Evolutionary conservation across 768 basidiomycete genomes (phyloP).

Genomic region (Crucibulum laeve): DNA sequence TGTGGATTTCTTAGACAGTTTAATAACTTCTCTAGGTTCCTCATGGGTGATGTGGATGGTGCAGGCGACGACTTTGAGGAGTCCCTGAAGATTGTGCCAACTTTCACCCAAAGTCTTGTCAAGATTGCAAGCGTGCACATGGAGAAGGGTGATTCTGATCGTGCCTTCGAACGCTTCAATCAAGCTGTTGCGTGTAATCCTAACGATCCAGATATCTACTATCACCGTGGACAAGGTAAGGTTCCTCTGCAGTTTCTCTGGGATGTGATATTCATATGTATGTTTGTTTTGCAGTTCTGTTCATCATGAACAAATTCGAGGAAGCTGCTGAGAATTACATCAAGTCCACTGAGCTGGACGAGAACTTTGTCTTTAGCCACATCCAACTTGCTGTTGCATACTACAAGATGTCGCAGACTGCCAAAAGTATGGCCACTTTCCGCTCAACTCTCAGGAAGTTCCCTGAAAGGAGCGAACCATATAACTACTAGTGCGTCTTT

Average conservation of each 20-base stretch:
- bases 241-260: slow-evolving; percentile 2
- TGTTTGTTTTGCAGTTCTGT: slow-evolving; percentile 56
- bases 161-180: slow-evolving; percentile 90
- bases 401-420: slow-evolving; percentile 82
- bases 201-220: slow-evolving; percentile 93
- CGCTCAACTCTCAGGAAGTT: slow-evolving; percentile 78
- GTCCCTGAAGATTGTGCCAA: slow-evolving; percentile 62
- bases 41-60: slow-evolving; percentile 76
- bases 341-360: slow-evolving; percentile 84
- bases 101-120: slow-evolving; percentile 84
- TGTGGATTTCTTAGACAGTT: background rate
- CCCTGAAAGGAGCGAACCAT: slow-evolving; percentile 83
- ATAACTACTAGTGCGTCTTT: slow-evolving; percentile 87
- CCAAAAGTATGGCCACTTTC: slow-evolving; percentile 88
- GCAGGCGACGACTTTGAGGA: slow-evolving; percentile 83
- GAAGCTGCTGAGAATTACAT: slow-evolving; percentile 89
- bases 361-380: slow-evolving; percentile 90
- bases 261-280: background rate
- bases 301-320: slow-evolving; percentile 88
- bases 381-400: slow-evolving; percentile 97
- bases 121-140: slow-evolving; percentile 97
- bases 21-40: slow-evolving; percentile 53
- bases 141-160: slow-evolving; percentile 82
- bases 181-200: slow-evolving; percentile 79
- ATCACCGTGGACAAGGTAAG: slow-evolving; percentile 94